Percentiles rank a stretch among this genome's conserved stretches.
Evolutionary conservation across 768 basidiomycete genomes (phyloP).

Genomic region (Neoboletus magnificus): DNA sequence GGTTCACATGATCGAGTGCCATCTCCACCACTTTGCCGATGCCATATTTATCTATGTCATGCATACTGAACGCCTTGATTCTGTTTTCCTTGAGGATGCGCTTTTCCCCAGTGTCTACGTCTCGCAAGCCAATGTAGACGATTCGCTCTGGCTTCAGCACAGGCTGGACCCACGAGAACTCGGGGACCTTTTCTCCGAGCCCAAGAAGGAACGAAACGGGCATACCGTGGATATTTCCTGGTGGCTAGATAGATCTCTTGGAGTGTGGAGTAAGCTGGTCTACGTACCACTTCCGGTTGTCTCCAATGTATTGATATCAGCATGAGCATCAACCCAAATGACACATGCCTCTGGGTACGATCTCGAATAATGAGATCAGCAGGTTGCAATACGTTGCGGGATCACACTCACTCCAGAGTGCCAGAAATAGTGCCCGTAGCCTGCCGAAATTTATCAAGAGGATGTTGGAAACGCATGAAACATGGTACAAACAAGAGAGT

Average conservation of each 20-base stretch:
- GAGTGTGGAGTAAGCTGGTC: neutral
- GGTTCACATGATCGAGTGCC: slow-evolving; percentile 94
- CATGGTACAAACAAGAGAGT: slow-evolving; percentile 68
- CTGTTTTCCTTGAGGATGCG: slow-evolving; percentile 73
- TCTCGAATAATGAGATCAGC: slow-evolving; percentile 35
- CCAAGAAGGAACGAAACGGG: slow-evolving; percentile 90
- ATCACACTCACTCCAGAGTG: slow-evolving; percentile 59
- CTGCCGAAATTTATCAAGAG: slow-evolving; percentile 28
- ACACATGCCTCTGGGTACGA: slow-evolving; percentile 79
- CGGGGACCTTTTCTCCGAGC: slow-evolving; percentile 36
- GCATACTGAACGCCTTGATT: slow-evolving; percentile 90
- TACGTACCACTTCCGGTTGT: slow-evolving; percentile 69
- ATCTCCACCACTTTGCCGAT: slow-evolving; percentile 95
- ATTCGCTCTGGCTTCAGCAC: slow-evolving; percentile 67
- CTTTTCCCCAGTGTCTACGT: slow-evolving; percentile 88
- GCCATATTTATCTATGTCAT: slow-evolving; percentile 84
- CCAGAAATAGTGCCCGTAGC: slow-evolving; percentile 96
- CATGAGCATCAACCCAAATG: slow-evolving; percentile 96
- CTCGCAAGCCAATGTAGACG: slow-evolving; percentile 97
- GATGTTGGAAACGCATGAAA: slow-evolving; percentile 1
- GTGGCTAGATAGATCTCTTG: neutral
- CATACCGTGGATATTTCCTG: slow-evolving; percentile 97
- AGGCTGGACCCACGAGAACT: slow-evolving; percentile 61
- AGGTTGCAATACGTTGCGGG: neutral
- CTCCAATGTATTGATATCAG: slow-evolving; percentile 90